These are phyloP conservation scores for Kwoniella bestiolae DNA, from an alignment of 768 basidiomycete genomes.

Conservation along the genomic window DNA sequence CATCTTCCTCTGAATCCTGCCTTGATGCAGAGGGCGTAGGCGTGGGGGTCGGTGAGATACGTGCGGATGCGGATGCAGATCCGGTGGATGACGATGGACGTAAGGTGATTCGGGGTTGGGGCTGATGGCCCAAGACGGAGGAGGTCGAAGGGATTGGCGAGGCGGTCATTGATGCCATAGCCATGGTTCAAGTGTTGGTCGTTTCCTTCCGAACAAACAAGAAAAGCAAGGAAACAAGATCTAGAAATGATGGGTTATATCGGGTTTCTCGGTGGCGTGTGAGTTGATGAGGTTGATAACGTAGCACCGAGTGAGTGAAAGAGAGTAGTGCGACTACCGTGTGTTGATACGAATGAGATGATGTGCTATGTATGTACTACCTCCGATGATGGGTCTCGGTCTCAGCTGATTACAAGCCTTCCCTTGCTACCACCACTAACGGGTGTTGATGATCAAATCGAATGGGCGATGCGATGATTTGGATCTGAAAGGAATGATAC, in stretches of 20 bases:
- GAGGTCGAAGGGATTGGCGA: constrained; percentile 9
- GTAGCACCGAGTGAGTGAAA: not conserved
- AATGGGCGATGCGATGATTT: not conserved
- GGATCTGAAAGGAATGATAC: not conserved
- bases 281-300: not conserved
- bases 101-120: constrained; percentile 6
- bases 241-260: not conserved
- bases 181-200: not conserved
- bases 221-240: not conserved
- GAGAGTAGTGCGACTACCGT: not conserved
- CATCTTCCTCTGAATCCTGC: not conserved
- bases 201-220: not conserved
- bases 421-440: no score
- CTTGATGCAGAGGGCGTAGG: not conserved
- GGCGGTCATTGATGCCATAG: constrained; percentile 1
- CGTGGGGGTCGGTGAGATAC: not conserved
- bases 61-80: not conserved
- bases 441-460: no score
- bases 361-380: not conserved
- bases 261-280: not conserved
- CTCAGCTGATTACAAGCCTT: not conserved
- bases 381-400: not conserved
- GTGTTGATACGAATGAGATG: not conserved
- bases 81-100: constrained; percentile 9
- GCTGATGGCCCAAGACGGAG: not conserved